Conservation (phyloP, 306 rosid species). For the Gillenia trifoliata region DNA sequence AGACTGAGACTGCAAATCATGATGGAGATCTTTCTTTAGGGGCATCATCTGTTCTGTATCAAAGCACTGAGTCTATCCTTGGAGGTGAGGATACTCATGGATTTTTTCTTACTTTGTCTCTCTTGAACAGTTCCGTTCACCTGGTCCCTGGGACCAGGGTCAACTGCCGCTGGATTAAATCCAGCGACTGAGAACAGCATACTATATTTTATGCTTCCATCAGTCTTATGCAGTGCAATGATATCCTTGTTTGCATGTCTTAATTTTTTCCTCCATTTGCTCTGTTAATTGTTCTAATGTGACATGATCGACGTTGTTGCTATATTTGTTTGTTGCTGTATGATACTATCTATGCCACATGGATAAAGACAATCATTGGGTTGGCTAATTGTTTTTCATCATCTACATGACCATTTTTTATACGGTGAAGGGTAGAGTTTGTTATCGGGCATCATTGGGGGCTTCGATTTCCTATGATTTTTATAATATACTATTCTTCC, state of each 20-base stretch:
- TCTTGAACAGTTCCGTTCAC: neutral
- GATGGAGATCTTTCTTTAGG: slow-evolving; percentile 32
- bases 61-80: slow-evolving; percentile 43
- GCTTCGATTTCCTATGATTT: neutral
- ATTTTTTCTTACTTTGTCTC: neutral
- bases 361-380: neutral
- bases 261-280: neutral
- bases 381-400: neutral
- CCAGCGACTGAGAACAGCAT: too few species aligned
- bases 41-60: slow-evolving; percentile 46
- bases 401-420: neutral
- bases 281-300: neutral
- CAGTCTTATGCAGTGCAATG: neutral
- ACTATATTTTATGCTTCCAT: neutral
- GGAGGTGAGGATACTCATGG: slow-evolving; percentile 44
- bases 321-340: neutral
- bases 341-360: neutral
- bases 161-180: too few species aligned
- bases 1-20: slow-evolving; percentile 32
- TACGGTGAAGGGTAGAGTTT: neutral
- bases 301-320: neutral
- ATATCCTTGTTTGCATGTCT: neutral
- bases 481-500: neutral
- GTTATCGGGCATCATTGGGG: neutral
- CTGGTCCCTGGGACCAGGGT: too few species aligned